Evolutionary conservation across 306 rosid species (phyloP).

Genomic region (Macrotyloma uniflorum): DNA sequence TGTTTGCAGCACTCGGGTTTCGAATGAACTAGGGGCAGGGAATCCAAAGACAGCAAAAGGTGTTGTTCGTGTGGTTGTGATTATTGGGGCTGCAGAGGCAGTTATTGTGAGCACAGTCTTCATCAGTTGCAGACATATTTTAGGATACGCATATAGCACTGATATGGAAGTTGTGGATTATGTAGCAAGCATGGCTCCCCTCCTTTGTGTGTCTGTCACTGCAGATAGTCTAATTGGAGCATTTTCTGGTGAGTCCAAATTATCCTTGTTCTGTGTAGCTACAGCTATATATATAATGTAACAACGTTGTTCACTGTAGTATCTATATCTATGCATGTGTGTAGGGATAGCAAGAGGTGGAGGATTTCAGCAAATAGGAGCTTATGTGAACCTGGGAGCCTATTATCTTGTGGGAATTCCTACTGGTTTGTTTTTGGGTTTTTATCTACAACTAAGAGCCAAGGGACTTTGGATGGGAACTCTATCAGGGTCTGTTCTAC

Average conservation of each 20-base stretch:
- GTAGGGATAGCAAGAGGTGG: conserved; percentile 54
- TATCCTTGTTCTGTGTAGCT: background rate
- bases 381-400: conserved; percentile 55
- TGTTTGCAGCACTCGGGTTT: conserved; percentile 61
- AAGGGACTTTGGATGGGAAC: conserved; percentile 57
- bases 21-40: conserved; percentile 74
- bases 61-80: conserved; percentile 48
- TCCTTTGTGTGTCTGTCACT: conserved; percentile 51
- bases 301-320: too few relatives aligned
- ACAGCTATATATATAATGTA: too few relatives aligned
- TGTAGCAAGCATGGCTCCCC: conserved; percentile 56
- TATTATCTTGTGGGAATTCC: conserved; percentile 58
- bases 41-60: conserved; percentile 54
- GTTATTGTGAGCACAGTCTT: conserved; percentile 43
- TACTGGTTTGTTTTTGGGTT: conserved; percentile 39
- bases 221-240: conserved; percentile 53
- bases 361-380: conserved; percentile 54
- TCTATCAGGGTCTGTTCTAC: conserved; percentile 41
- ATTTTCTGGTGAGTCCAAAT: conserved; percentile 42
- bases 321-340: background rate
- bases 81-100: conserved; percentile 52
- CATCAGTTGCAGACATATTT: conserved; percentile 37
- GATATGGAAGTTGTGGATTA: conserved; percentile 55
- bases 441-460: conserved; percentile 39
- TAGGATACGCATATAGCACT: conserved; percentile 69